Percentiles rank a stretch among this genome's conserved stretches.
Evolutionary conservation across 106 monocot species (phyloP).

Genomic region (Allium sativum): DNA sequence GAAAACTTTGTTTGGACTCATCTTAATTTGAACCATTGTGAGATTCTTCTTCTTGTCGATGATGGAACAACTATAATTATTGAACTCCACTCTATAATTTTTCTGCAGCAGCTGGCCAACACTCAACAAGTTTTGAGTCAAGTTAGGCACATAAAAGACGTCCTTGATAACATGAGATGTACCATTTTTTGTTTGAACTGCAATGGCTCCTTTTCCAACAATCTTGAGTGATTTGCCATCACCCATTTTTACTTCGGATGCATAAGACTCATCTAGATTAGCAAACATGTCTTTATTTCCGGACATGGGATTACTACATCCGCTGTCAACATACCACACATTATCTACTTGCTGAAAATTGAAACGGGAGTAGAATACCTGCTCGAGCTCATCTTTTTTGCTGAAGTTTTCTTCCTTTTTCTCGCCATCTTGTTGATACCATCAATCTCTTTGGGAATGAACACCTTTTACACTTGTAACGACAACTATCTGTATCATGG

Average conservation of each 20-base stretch:
- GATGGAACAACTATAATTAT: slow-evolving; percentile 2
- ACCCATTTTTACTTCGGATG: slow-evolving; percentile 4
- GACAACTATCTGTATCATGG: background rate
- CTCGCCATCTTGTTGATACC: background rate
- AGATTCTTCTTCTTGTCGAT: background rate
- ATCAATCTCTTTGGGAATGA: slow-evolving; percentile 6
- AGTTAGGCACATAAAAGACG: background rate
- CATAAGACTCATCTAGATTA: background rate
- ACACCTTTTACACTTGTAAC: background rate
- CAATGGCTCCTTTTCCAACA: slow-evolving; percentile 1
- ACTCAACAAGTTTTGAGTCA: slow-evolving; percentile 3
- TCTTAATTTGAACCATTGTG: background rate
- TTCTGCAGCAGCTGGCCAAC: slow-evolving; percentile 1
- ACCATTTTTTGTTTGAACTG: background rate
- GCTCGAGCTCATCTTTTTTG: background rate
- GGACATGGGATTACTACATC: slow-evolving; percentile 8
- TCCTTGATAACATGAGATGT: background rate
- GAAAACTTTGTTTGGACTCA: slow-evolving; percentile 6
- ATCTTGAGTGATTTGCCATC: background rate
- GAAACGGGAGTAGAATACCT: slow-evolving; percentile 4
- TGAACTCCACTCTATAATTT: slow-evolving; percentile 3
- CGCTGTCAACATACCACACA: slow-evolving; percentile 1
- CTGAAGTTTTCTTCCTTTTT: background rate
- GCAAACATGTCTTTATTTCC: background rate
- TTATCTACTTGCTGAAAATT: background rate